These are phyloP conservation scores for Stephanocyclus meneghinianus DNA, from an alignment of 352 stramenopile species.

Conservation along the genomic window DNA sequence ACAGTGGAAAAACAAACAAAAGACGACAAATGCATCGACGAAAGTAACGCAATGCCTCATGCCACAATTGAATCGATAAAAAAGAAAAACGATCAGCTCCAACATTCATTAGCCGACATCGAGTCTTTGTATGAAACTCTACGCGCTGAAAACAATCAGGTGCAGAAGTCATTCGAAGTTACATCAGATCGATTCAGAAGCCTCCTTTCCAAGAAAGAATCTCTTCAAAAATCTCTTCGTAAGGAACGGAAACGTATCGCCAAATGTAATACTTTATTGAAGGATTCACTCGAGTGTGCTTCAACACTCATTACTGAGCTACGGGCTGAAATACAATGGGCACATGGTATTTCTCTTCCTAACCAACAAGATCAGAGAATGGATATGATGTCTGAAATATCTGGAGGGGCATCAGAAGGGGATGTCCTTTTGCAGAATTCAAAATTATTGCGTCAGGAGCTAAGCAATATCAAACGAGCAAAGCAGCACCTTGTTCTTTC, in stretches of 20 bases:
- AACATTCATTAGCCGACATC: neutral
- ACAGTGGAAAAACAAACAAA: neutral
- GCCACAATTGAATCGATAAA: neutral
- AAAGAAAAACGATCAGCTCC: slow-evolving; percentile 1
- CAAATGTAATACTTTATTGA: neutral
- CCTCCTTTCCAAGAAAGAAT: slow-evolving; percentile 2
- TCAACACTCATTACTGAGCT: neutral
- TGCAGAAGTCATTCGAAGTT: neutral
- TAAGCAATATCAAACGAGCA: neutral
- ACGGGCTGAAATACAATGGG: neutral
- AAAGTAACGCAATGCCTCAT: neutral
- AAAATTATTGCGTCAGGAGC: neutral
- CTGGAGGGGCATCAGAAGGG: neutral
- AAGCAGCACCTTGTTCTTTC: neutral
- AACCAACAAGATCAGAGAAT: neutral
- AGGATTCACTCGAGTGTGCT: neutral
- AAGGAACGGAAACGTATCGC: slow-evolving; percentile 3
- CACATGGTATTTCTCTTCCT: neutral
- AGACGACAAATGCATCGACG: neutral
- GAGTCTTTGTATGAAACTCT: neutral
- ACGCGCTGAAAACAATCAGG: neutral
- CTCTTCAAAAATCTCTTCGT: neutral
- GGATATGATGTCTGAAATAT: neutral
- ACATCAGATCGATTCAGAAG: neutral
- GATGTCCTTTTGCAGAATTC: neutral